Evolutionary conservation across 805 yeast species (phyloP).

Genomic region (Tetrapisispora pingtungensis): DNA sequence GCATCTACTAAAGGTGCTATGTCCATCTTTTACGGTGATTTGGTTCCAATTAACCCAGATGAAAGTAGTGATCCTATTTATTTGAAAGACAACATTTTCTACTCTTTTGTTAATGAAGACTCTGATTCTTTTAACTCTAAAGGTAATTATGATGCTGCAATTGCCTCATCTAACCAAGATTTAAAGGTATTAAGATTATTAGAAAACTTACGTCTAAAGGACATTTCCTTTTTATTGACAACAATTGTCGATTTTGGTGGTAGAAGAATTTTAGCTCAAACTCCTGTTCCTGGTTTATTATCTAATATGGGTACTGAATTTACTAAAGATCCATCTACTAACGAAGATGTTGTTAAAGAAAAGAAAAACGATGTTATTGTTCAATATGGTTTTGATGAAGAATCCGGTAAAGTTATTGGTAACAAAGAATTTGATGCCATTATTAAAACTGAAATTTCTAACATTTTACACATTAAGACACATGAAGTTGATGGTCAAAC

Average conservation of each 20-base stretch:
- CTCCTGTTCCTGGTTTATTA: conserved; percentile 83
- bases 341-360: conserved; percentile 32
- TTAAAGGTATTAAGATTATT: conserved; percentile 58
- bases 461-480: conserved; percentile 66
- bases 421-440: conserved; percentile 45
- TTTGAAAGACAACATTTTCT: conserved; percentile 76
- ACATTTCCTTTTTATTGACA: conserved; percentile 64
- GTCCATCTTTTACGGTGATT: conserved; percentile 61
- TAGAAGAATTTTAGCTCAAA: conserved; percentile 78
- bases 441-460: conserved; percentile 50
- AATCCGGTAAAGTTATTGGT: conserved; percentile 38
- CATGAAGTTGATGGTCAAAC: conserved; percentile 43
- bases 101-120: conserved; percentile 60
- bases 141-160: conserved; percentile 82
- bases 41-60: conserved; percentile 71
- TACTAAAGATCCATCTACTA: conserved; percentile 34
- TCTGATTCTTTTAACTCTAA: conserved; percentile 47
- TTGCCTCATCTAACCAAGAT: conserved; percentile 72
- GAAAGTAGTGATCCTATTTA: conserved; percentile 59
- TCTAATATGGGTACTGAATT: conserved; percentile 32
- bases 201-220: conserved; percentile 53
- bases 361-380: conserved; percentile 39
- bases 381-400: conserved; percentile 67
- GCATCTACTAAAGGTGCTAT: conserved; percentile 75
- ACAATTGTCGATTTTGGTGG: conserved; percentile 88